Base-by-base conservation (phyloP, 345 rosid species). In the Alliaria petiolata region DNA sequence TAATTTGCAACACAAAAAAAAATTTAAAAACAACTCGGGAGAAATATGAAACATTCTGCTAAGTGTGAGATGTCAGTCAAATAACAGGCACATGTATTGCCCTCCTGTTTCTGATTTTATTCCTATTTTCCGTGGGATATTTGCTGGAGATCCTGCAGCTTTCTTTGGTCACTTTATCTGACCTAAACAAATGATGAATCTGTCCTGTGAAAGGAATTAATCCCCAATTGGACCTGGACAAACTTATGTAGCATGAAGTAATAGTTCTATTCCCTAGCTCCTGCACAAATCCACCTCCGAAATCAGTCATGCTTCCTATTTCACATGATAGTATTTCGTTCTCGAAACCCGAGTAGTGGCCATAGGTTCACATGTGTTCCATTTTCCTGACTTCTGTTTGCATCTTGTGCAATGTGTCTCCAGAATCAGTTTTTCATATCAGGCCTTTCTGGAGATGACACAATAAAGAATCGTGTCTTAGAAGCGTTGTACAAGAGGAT, bases 401-500 rank as follows among this genome's bases (percentile, higher is more conserved):
- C 57, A 76, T 79, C 75, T 72, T 57, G 82, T 86, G 76, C 70
- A 51, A 75, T 76, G 34, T 70, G 76, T 79, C 81, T 79, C 85
- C 89, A 95, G 99, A 95, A 95, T 86, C 99, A 95, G 78, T 95
- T 95, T 84, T 92, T 95, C 70, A 92, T 95, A 83, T 95, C 98
- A 86, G 98, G 99, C 78, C 98, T 95, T 76, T 84, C 96, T 26
- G 91, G 87, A 74, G 99, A 95, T 74, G 96, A 92, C 69, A 83
- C 82, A 25, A 82, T 95, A 49, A 77, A 80, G 74, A 95, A 95
- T 77, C 96, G 97, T 58, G 91, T 95, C 28, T 76, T 95, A 60
- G 96, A 95, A 82, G 87, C 99, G 40, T 76, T 95, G 79, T 90
- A 86, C 75, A 79, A 82, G 62, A 93, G 98, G 43, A 90, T 95